These are phyloP conservation scores for Ascochyta pisi DNA, from an alignment of 2,329 filamentous ascomycete species.

Conservation along the genomic window DNA sequence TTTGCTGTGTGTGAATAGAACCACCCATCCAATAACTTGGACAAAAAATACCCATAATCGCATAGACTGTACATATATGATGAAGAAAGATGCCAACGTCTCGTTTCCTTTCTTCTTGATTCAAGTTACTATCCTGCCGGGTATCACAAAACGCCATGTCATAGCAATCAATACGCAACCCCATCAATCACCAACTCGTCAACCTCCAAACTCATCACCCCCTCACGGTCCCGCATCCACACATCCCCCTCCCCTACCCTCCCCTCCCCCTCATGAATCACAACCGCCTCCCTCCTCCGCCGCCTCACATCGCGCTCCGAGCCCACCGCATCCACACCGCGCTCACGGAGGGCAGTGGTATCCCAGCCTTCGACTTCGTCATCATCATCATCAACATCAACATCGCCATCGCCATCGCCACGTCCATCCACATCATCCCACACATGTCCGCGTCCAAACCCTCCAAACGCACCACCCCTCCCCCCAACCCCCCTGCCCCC, in stretches of 20 bases:
- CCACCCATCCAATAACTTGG: not conserved
- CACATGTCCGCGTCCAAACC: slow-evolving; percentile 2
- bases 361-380: no score
- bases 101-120: not conserved
- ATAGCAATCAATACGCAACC: slow-evolving; percentile 6
- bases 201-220: slow-evolving; percentile 16
- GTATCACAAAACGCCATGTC: slow-evolving; percentile 3
- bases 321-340: slow-evolving; percentile 40
- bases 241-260: slow-evolving; percentile 79
- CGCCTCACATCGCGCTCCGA: slow-evolving; percentile 77
- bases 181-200: slow-evolving; percentile 15
- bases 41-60: slow-evolving; percentile 17
- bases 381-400: no score
- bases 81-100: not conserved
- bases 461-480: slow-evolving; percentile 2
- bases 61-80: slow-evolving; percentile 15
- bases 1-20: slow-evolving; percentile 15
- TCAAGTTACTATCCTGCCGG: not conserved
- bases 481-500: not conserved
- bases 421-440: slow-evolving; percentile 1
- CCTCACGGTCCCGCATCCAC: slow-evolving; percentile 61
- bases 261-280: slow-evolving; percentile 83
- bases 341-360: no score
- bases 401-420: no score
- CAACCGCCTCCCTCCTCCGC: slow-evolving; percentile 85